Conservation (phyloP, 331 rosid species). For the Cydonia oblonga region DNA sequence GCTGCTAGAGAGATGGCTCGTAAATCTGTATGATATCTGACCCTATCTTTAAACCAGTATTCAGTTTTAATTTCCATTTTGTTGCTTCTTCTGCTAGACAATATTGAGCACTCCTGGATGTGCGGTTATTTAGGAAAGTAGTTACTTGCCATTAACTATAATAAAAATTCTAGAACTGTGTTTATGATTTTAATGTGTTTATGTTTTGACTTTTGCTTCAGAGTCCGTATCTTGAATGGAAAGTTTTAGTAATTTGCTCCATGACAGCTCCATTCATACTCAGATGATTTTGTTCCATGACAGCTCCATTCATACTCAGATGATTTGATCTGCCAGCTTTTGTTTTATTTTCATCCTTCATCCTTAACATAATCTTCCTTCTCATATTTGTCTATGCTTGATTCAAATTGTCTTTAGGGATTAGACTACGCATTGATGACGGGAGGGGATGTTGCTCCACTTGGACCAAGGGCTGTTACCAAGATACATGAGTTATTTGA, state of each 20-base stretch:
- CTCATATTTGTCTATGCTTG: neutral
- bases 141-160: neutral
- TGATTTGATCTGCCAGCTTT: neutral
- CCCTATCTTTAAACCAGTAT: neutral
- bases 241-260: neutral
- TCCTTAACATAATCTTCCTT: neutral
- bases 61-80: neutral
- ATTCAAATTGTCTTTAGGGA: conserved; percentile 39
- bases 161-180: neutral
- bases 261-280: neutral
- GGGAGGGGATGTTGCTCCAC: conserved; percentile 98
- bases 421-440: conserved; percentile 96
- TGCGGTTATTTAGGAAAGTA: neutral
- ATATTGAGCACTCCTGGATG: neutral
- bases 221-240: too few species aligned
- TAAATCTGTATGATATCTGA: conserved; percentile 60
- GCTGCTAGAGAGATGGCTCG: conserved; percentile 94
- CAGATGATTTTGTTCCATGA: neutral
- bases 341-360: neutral
- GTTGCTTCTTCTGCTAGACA: neutral
- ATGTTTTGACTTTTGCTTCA: too few species aligned
- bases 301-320: too few species aligned
- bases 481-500: conserved; percentile 93
- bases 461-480: conserved; percentile 94
- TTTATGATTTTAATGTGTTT: neutral